A percentile compares a stretch with the other conserved stretches of the same genome.
These are phyloP conservation scores for Claviceps capensis DNA, from an alignment of 2,329 filamentous ascomycete genomes.

Conservation along the genomic window DNA sequence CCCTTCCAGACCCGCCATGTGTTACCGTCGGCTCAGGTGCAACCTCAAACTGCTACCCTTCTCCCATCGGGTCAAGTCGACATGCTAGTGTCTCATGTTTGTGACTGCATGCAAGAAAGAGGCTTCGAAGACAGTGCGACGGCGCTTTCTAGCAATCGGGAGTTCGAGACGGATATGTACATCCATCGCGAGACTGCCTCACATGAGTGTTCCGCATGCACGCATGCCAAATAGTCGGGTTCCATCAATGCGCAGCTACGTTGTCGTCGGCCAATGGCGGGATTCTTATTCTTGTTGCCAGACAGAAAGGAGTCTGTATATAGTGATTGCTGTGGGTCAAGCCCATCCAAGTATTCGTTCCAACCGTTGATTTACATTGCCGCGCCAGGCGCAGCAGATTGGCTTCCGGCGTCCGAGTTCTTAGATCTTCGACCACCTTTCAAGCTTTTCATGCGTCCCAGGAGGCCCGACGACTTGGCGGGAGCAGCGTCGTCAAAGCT, in stretches of 20 bases:
- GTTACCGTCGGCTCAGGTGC: too few relatives aligned
- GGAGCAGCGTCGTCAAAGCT: constrained; percentile 26
- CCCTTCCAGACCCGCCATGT: not conserved
- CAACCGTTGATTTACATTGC: constrained; percentile 19
- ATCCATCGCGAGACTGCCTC: not conserved
- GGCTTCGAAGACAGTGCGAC: not conserved
- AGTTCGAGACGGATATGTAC: not conserved
- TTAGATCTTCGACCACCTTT: constrained; percentile 47
- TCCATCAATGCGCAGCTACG: not conserved
- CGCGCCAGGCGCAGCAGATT: constrained; percentile 19
- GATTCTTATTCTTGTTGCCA: not conserved
- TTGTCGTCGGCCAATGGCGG: not conserved
- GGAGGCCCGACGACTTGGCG: constrained; percentile 45
- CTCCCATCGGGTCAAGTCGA: not conserved
- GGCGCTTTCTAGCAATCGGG: not conserved
- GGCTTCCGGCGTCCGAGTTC: constrained; percentile 14
- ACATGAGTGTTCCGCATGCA: not conserved
- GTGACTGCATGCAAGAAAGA: not conserved
- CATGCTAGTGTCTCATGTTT: not conserved
- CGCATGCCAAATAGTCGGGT: not conserved
- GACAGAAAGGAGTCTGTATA: not conserved
- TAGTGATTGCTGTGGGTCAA: not conserved
- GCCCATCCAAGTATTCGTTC: constrained; percentile 2
- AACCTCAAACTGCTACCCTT: not conserved
- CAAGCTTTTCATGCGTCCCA: constrained; percentile 71